These are phyloP conservation scores for Claviceps sp. DNA, from an alignment of 2,329 filamentous ascomycete species.

Conservation along the genomic window DNA sequence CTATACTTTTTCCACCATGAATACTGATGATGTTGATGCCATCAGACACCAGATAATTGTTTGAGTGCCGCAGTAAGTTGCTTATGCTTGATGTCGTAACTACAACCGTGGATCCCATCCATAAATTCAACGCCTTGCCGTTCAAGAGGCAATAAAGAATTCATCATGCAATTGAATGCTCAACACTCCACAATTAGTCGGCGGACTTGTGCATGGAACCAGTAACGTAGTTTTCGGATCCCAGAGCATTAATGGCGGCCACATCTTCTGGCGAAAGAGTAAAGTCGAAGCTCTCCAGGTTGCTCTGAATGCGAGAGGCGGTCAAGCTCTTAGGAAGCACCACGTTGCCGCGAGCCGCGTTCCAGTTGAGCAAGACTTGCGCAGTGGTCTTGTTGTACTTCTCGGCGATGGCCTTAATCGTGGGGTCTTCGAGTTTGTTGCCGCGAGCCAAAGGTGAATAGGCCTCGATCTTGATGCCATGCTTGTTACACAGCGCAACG, in stretches of 20 bases:
- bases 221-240: slow-evolving; percentile 60
- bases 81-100: no score
- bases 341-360: slow-evolving; percentile 59
- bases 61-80: neutral
- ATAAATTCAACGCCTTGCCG: neutral
- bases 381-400: slow-evolving; percentile 61
- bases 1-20: neutral
- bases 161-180: neutral
- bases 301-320: slow-evolving; percentile 50
- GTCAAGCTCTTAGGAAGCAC: slow-evolving; percentile 62
- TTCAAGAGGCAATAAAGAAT: neutral
- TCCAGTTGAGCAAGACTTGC: slow-evolving; percentile 70
- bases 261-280: slow-evolving; percentile 48
- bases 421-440: slow-evolving; percentile 38
- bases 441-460: slow-evolving; percentile 38
- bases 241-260: slow-evolving; percentile 44
- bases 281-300: slow-evolving; percentile 49
- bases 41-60: neutral
- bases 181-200: slow-evolving; percentile 15
- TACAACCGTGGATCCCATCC: neutral
- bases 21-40: neutral
- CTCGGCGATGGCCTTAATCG: slow-evolving; percentile 46
- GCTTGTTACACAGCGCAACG: slow-evolving; percentile 39
- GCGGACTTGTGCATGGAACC: slow-evolving; percentile 30
- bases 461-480: slow-evolving; percentile 42